phyloP scores from a whole-genome alignment of 345 rosid genomes.

The Lepidium didymum region DNA sequence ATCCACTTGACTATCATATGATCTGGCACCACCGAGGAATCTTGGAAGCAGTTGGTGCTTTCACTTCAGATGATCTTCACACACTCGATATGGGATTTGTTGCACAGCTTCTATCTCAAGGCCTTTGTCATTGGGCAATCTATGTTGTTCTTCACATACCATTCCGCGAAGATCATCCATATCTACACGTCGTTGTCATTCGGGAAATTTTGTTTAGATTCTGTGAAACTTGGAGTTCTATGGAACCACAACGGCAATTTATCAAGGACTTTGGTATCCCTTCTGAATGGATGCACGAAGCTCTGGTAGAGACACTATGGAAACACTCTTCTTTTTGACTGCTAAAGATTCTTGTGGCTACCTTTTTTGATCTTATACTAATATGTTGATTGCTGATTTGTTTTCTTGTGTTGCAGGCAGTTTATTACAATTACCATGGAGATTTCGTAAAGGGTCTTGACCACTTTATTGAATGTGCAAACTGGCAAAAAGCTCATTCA shows the following conservation, averaged over 20 bases:
- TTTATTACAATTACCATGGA: constrained; percentile 59
- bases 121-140: constrained; percentile 93
- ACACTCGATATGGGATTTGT: constrained; percentile 75
- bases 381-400: background rate
- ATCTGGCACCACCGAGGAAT: constrained; percentile 90
- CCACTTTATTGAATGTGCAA: constrained; percentile 72
- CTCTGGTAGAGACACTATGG: constrained; percentile 50
- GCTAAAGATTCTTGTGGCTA: background rate
- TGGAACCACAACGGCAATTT: constrained; percentile 64
- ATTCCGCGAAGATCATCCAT: constrained; percentile 57
- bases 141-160: constrained; percentile 91
- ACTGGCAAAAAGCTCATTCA: constrained; percentile 91
- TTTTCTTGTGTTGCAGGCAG: too few species aligned
- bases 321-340: constrained; percentile 2
- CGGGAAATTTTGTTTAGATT: constrained; percentile 56
- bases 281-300: constrained; percentile 69
- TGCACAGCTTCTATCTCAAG: constrained; percentile 75
- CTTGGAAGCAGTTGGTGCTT: constrained; percentile 71
- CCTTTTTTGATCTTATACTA: background rate
- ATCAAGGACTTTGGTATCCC: constrained; percentile 78
- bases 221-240: constrained; percentile 84
- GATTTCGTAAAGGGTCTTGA: constrained; percentile 74
- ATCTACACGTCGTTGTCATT: constrained; percentile 61
- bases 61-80: constrained; percentile 65
- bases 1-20: constrained; percentile 99